Base-by-base conservation (phyloP, 352 stramenopile species). In the Phytopythium helicoides region DNA sequence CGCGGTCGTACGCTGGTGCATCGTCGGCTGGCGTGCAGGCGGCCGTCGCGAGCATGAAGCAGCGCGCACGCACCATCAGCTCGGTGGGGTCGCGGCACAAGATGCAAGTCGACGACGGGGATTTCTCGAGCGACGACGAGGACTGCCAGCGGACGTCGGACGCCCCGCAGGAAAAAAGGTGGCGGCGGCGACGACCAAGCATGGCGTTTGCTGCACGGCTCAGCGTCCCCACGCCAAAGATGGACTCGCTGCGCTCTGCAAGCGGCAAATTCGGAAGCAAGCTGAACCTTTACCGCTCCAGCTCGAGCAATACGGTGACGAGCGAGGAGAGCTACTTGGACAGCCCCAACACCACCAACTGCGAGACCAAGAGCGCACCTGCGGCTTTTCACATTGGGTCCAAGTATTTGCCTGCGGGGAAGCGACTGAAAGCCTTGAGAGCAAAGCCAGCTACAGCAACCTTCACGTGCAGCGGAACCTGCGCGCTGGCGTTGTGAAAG, bases 51-150 rank as follows among this genome's bases (percentile, higher is more conserved):
- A 68, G 62, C 7, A 55, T 81, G 9, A 69, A 66, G 22, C 44
- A 66, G 18, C 63, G 68, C 12, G 68, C 68, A n/a, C 63, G 52
- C 10, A 71, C 66, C 36, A 38, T 76, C 22, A 40, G 37, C 23
- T 44, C 48, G 14, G 6, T 46, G 49, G 37, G 23, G 0, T 58
- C 41, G 60, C 31, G 26, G 10, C 52, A 37, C 39, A 16, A 37
- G 11, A 15, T 26, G 48, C 35, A 54, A 6, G 52, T 72, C 21
- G 64, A 83, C 37, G 69, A 72, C 23, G 70, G 69, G 18, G 71
- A 80, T 28, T 87, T 87, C 34, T 87, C 78, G 3, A 84, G 75
- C 51, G 75, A 86, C 23, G 71, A 85, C 39, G 71, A 80, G 40
- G 75, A 68, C 31, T 86, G 74, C 50, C 64, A 52, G 60, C 37